Base-by-base conservation (phyloP, 2,329 filamentous ascomycete species). In the Malbranchea zuffiana region DNA sequence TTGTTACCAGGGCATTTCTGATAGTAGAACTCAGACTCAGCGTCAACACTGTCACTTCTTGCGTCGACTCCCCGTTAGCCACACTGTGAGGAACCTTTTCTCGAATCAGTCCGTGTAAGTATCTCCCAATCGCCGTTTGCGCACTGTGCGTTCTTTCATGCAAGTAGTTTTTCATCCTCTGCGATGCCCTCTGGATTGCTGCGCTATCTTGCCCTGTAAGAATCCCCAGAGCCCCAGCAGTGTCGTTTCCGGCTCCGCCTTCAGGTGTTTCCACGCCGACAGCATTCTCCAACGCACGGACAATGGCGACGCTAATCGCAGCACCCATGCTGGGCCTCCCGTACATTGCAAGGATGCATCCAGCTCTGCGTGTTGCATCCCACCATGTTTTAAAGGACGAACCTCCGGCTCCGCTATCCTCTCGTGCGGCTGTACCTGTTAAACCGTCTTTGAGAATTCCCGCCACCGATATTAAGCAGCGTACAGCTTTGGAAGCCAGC, bases 301-400 rank as follows among this genome's bases (percentile, higher is more conserved):
- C 52, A 6, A 77, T 41, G 7, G 61, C 63, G 30, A 57, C 63
- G 25, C 73, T 60, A 18, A 79, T 74, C 1, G 75, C 68, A 0
- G 75, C 70, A 1, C 69, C 69, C 75, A 81, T 81, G 50, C 70
- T 76, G 44, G 76, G 74, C n/a, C 75, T 67, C 0, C 75, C 74
- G 37, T 77, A 75, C 48, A 77, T 77, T 55, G 71, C 74, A 1
- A 82, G 57, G 51, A 79, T 72, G 71, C 78, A 81, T 2, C 68
- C 72, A 2, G 63, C 65, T 59, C 72, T 66, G 10, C 72, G 63
- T n/a, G 71, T 51, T 18, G 63, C 65, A 17, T 52, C 54, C 74
- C 75, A 81, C 67, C 74, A 76, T 5, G 52, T 54, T 1, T 65
- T 49, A 13, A 52, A 20, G n/a, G 34, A 32, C 8, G 36, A 20